Conservation (phyloP, 2,329 filamentous ascomycete genomes). For the Orbilia brochopaga region DNA sequence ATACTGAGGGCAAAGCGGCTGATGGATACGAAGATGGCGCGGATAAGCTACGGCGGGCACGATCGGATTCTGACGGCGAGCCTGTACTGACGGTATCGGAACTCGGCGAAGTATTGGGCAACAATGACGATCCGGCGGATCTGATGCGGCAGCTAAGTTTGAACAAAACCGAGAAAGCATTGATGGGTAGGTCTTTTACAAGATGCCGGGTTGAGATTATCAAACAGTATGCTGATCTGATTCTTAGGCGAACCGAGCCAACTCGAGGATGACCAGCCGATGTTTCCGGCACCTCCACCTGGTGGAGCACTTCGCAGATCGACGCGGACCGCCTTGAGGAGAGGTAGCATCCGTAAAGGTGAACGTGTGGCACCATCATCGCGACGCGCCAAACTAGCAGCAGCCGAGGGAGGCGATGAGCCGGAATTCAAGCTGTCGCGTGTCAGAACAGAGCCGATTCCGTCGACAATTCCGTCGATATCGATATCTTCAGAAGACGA, state of each 20-base stretch:
- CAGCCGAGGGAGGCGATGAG: conserved; percentile 56
- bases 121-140: conserved; percentile 72
- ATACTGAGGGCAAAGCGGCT: conserved; percentile 66
- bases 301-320: conserved; percentile 84
- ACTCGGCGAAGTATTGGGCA: conserved; percentile 76
- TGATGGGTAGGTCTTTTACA: conserved; percentile 43
- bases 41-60: conserved; percentile 76
- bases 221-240: conserved; percentile 14
- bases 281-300: conserved; percentile 75
- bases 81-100: conserved; percentile 69
- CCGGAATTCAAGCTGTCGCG: conserved; percentile 65
- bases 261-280: conserved; percentile 76
- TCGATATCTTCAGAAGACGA: conserved; percentile 47
- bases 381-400: conserved; percentile 61
- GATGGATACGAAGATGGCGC: conserved; percentile 81
- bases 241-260: conserved; percentile 50
- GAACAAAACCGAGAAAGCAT: conserved; percentile 59
- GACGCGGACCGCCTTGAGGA: conserved; percentile 87
- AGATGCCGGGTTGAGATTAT: neutral
- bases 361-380: conserved; percentile 71
- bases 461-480: conserved; percentile 60
- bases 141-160: conserved; percentile 74
- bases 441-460: conserved; percentile 73
- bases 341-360: conserved; percentile 81
- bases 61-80: conserved; percentile 66